Evolutionary conservation across 2,329 filamentous ascomycete genomes (phyloP).

Genomic region (Pseudopyrenochaeta lycopersici): DNA sequence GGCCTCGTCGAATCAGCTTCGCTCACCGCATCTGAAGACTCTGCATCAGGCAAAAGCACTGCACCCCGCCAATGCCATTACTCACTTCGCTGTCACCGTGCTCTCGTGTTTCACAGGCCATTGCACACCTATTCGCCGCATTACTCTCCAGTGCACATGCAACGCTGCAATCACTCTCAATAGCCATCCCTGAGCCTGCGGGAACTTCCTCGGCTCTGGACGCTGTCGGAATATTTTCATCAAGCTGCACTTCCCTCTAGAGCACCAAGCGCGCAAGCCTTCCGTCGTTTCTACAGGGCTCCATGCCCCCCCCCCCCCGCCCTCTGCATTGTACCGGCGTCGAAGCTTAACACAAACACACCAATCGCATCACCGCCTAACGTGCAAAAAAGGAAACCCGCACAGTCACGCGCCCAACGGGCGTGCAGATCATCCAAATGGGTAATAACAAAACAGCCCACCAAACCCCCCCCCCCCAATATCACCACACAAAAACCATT

Average conservation of each 20-base stretch:
- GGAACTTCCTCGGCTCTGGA: slow-evolving; percentile 2
- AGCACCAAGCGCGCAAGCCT: slow-evolving; percentile 23
- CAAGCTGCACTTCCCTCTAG: slow-evolving; percentile 4
- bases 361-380: slow-evolving; percentile 32
- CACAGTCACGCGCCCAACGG: slow-evolving; percentile 48
- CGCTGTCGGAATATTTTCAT: slow-evolving; percentile 21
- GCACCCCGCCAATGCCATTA: slow-evolving; percentile 27
- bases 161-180: background rate
- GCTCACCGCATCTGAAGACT: slow-evolving; percentile 26
- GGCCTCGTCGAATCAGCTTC: background rate
- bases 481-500: slow-evolving; percentile 12
- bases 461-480: background rate
- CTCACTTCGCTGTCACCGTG: slow-evolving; percentile 9
- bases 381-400: slow-evolving; percentile 35
- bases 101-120: background rate
- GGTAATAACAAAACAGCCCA: slow-evolving; percentile 15
- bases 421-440: slow-evolving; percentile 41
- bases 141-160: background rate
- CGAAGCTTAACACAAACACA: slow-evolving; percentile 35
- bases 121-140: too few relatives aligned
- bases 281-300: slow-evolving; percentile 25
- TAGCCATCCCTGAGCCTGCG: background rate
- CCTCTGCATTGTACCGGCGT: slow-evolving; percentile 29
- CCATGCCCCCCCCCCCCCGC: slow-evolving; percentile 26
- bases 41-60: slow-evolving; percentile 25